Conservation (phyloP, 768 basidiomycete genomes). For the Tephrocybe sp. region DNA sequence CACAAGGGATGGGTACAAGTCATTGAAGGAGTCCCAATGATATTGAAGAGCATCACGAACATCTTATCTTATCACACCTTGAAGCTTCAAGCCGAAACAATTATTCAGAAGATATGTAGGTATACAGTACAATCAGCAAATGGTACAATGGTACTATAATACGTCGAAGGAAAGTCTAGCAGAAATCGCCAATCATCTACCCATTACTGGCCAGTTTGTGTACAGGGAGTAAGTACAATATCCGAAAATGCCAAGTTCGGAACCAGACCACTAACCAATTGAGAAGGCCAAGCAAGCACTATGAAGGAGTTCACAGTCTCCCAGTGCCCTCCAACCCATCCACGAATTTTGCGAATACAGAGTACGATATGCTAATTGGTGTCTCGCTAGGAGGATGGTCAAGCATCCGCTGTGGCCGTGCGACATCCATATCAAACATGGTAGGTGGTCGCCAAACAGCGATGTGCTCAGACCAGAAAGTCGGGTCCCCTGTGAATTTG, state of each 20-base stretch:
- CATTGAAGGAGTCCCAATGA: too few species aligned
- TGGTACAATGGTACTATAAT: too few species aligned
- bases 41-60: neutral
- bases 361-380: slow-evolving; percentile 20
- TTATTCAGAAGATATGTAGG: neutral
- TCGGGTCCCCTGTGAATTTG: slow-evolving; percentile 3
- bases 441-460: slow-evolving; percentile 14
- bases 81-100: neutral
- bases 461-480: slow-evolving; percentile 9
- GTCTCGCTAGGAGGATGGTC: slow-evolving; percentile 7
- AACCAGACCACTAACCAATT: too few species aligned
- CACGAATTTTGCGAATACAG: slow-evolving; percentile 19
- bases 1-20: too few species aligned
- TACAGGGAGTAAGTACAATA: too few species aligned
- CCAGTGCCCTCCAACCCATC: slow-evolving; percentile 13
- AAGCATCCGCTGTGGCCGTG: slow-evolving; percentile 17
- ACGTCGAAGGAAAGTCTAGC: too few species aligned
- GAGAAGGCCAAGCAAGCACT: too few species aligned
- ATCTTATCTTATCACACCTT: slow-evolving; percentile 10
- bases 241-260: too few species aligned
- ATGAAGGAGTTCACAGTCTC: too few species aligned
- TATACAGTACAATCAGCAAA: neutral
- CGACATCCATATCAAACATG: slow-evolving; percentile 18
- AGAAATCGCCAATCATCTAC: too few species aligned
- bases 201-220: too few species aligned